phyloP scores from a whole-genome alignment of 352 stramenopile genomes.

The Globisporangium paddicum region DNA sequence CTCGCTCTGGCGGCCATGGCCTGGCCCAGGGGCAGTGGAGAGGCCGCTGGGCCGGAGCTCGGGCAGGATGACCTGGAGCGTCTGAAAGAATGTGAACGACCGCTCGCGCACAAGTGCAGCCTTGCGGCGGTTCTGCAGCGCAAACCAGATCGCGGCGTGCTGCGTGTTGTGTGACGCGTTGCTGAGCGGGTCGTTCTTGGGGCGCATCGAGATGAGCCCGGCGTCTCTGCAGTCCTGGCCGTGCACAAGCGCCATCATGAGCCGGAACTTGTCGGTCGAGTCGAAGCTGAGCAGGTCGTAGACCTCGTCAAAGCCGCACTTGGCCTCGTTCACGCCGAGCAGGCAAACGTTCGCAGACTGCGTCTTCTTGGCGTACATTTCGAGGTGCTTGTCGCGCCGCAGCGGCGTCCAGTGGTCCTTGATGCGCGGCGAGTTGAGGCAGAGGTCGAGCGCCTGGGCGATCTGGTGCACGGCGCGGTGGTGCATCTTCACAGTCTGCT shows the following conservation, averaged over 20 bases:
- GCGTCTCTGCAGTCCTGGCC: constrained; percentile 55
- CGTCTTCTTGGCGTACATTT: constrained; percentile 54
- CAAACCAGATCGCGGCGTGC: constrained; percentile 60
- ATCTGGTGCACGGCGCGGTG: constrained; percentile 61
- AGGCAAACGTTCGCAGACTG: constrained; percentile 34
- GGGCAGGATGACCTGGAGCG: constrained; percentile 49
- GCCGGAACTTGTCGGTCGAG: constrained; percentile 44
- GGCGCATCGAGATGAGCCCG: constrained; percentile 34
- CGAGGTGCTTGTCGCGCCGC: constrained; percentile 40
- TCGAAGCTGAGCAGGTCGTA: constrained; percentile 53
- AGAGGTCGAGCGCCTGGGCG: constrained; percentile 46
- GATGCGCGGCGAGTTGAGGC: constrained; percentile 46
- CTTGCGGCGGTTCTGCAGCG: constrained; percentile 47
- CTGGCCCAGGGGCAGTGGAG: neutral
- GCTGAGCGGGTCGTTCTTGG: constrained; percentile 25
- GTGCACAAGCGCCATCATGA: constrained; percentile 60
- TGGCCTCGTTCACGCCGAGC: constrained; percentile 55
- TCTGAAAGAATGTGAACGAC: constrained; percentile 61
- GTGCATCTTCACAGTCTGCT: constrained; percentile 51
- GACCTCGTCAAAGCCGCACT: constrained; percentile 56
- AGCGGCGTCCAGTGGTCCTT: constrained; percentile 55
- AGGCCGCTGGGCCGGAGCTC: constrained; percentile 21
- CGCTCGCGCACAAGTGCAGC: constrained; percentile 45
- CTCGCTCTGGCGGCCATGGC: constrained; percentile 26
- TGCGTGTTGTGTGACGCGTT: constrained; percentile 36